Conservation (phyloP, 768 basidiomycete species). For the Neoboletus brunneissimus region DNA sequence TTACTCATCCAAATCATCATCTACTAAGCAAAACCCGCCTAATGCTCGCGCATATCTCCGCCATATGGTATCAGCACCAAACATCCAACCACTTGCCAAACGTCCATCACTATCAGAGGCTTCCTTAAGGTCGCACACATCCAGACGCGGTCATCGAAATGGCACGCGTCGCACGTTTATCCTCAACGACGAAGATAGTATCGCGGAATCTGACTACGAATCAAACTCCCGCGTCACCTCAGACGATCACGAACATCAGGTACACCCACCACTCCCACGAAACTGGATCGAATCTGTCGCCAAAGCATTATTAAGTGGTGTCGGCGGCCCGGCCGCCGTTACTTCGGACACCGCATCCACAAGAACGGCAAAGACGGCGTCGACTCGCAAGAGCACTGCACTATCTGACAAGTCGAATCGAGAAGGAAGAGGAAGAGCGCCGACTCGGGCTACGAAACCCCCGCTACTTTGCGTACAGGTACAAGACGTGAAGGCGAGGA, state of each 20-base stretch:
- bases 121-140: slow-evolving; percentile 34
- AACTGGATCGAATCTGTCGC: slow-evolving; percentile 75
- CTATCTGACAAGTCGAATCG: slow-evolving; percentile 28
- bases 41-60: slow-evolving; percentile 68
- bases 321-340: slow-evolving; percentile 36
- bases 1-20: slow-evolving; percentile 24
- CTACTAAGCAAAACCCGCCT: slow-evolving; percentile 30
- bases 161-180: slow-evolving; percentile 31
- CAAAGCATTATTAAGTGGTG: slow-evolving; percentile 58
- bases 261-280: slow-evolving; percentile 54
- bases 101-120: slow-evolving; percentile 32
- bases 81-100: slow-evolving; percentile 37
- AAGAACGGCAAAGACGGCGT: slow-evolving; percentile 17
- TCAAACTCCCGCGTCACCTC: slow-evolving; percentile 28
- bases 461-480: slow-evolving; percentile 35
- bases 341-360: slow-evolving; percentile 28
- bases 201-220: slow-evolving; percentile 21
- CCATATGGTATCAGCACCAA: slow-evolving; percentile 66
- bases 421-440: slow-evolving; percentile 18
- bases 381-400: slow-evolving; percentile 25
- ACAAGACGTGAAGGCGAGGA: slow-evolving; percentile 29
- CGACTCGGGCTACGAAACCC: slow-evolving; percentile 22
- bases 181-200: slow-evolving; percentile 34
- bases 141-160: slow-evolving; percentile 21
- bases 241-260: slow-evolving; percentile 31